Conservation (phyloP, 1,139 yeast genomes). For the Suhomyces yuchorum region DNA sequence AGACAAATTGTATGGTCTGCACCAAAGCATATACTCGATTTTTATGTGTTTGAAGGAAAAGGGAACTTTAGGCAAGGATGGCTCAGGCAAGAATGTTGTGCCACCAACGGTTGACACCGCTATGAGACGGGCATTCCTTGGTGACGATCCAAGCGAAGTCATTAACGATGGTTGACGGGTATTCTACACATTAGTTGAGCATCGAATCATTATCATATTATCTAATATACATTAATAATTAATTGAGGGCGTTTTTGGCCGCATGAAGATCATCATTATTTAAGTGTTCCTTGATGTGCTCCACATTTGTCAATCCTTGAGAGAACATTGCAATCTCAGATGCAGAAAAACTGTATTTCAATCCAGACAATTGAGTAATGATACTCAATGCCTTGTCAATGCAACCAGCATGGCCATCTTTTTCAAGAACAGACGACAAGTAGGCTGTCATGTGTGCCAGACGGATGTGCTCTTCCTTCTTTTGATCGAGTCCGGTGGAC, state of each 20-base stretch:
- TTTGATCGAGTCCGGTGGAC: conserved; percentile 50
- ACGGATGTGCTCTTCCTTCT: conserved; percentile 43
- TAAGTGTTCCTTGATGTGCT: conserved; percentile 47
- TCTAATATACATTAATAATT: conserved; percentile 20
- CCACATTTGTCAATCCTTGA: conserved; percentile 45
- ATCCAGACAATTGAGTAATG: conserved; percentile 48
- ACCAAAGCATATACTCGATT: conserved; percentile 41
- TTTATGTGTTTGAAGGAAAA: conserved; percentile 29
- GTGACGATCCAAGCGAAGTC: conserved; percentile 53
- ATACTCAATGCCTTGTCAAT: conserved; percentile 64
- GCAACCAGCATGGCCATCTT: conserved; percentile 51
- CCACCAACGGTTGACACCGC: conserved; percentile 46
- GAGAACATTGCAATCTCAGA: conserved; percentile 48
- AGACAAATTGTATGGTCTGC: conserved; percentile 37
- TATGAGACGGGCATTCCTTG: conserved; percentile 48
- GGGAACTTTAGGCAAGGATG: conserved; percentile 37
- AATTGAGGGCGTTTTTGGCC: conserved; percentile 46
- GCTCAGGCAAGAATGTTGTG: conserved; percentile 37
- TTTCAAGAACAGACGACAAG: conserved; percentile 38
- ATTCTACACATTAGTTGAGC: not conserved
- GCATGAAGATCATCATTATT: conserved; percentile 54
- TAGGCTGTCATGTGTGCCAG: conserved; percentile 41
- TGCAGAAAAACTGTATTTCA: conserved; percentile 48
- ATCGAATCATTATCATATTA: conserved; percentile 1
- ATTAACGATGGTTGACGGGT: conserved; percentile 18